Percentiles rank a stretch among this genome's conserved stretches.
Conservation (phyloP, 2,329 filamentous ascomycete genomes). For the Calonectria pteridis region DNA sequence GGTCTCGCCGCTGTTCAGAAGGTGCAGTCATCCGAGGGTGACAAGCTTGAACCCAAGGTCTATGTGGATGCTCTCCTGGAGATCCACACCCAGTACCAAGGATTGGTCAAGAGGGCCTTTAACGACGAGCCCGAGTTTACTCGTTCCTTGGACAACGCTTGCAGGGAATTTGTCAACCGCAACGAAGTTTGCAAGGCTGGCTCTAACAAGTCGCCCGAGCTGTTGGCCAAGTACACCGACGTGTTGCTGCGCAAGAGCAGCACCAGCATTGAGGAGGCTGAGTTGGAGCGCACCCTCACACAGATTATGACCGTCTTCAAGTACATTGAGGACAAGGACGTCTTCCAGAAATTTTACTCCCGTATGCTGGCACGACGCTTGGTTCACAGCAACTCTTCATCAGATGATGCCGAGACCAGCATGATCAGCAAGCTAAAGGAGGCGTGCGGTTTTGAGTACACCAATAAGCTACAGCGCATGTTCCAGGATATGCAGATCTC, state of each 20-base stretch:
- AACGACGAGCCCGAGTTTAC: slow-evolving; percentile 97
- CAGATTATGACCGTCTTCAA: slow-evolving; percentile 99
- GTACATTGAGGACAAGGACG: slow-evolving; percentile 99
- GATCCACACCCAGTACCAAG: slow-evolving; percentile 93
- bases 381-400: slow-evolving; percentile 94
- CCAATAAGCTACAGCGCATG: slow-evolving; percentile 99
- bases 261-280: slow-evolving; percentile 92
- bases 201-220: slow-evolving; percentile 92
- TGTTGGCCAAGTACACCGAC: slow-evolving; percentile 96
- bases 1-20: slow-evolving; percentile 91
- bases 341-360: slow-evolving; percentile 99
- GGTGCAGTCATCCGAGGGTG: slow-evolving; percentile 85
- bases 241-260: slow-evolving; percentile 92
- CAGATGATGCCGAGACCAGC: slow-evolving; percentile 96
- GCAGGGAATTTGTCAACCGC: slow-evolving; percentile 96
- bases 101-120: slow-evolving; percentile 91
- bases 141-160: slow-evolving; percentile 94
- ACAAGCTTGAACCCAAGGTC: slow-evolving; percentile 93
- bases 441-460: slow-evolving; percentile 98
- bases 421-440: slow-evolving; percentile 99
- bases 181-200: slow-evolving; percentile 96
- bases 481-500: slow-evolving; percentile 99
- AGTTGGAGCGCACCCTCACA: slow-evolving; percentile 87
- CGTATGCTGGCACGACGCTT: slow-evolving; percentile 95
- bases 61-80: slow-evolving; percentile 96